Percentiles rank a stretch among this genome's conserved stretches.
Evolutionary conservation across 768 basidiomycete species (phyloP).

Genomic region (Gyrodon lividus): DNA sequence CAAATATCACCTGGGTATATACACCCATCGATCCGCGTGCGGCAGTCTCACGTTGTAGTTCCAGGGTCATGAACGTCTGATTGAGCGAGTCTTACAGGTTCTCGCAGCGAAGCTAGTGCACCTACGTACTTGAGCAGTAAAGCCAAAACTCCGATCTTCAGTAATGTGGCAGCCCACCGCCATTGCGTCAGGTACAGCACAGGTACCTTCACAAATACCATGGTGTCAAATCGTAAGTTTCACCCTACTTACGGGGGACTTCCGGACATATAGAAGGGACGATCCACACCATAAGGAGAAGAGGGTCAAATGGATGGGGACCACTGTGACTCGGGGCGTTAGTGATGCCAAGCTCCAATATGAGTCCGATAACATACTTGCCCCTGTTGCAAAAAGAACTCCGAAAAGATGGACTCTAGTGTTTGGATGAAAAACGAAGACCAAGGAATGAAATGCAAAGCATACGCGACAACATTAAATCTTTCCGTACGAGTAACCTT

Average conservation of each 20-base stretch:
- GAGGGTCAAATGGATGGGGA: conserved; percentile 59
- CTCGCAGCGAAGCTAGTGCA: too few species aligned
- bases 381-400: conserved; percentile 63
- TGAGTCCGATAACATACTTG: conserved; percentile 49
- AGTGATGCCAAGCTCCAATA: not conserved
- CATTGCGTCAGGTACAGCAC: conserved; percentile 19
- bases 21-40: conserved; percentile 61
- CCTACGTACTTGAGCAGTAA: conserved; percentile 15
- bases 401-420: conserved; percentile 47
- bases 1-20: conserved; percentile 64
- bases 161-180: conserved; percentile 13
- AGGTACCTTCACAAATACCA: conserved; percentile 2
- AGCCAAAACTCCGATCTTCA: conserved; percentile 17
- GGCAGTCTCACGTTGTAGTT: conserved; percentile 57
- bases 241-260: not conserved
- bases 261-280: conserved; percentile 11
- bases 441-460: not conserved
- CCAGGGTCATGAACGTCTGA: conserved; percentile 56
- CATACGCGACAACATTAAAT: conserved; percentile 58
- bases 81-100: not conserved
- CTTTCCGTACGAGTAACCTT: conserved; percentile 37
- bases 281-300: conserved; percentile 56
- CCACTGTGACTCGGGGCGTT: conserved; percentile 32
- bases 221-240: conserved; percentile 5
- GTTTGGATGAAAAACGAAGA: too few species aligned